Base-by-base conservation (phyloP, 1,284 basidiomycete genomes). In the Mycosarcoma mackinlayi region DNA sequence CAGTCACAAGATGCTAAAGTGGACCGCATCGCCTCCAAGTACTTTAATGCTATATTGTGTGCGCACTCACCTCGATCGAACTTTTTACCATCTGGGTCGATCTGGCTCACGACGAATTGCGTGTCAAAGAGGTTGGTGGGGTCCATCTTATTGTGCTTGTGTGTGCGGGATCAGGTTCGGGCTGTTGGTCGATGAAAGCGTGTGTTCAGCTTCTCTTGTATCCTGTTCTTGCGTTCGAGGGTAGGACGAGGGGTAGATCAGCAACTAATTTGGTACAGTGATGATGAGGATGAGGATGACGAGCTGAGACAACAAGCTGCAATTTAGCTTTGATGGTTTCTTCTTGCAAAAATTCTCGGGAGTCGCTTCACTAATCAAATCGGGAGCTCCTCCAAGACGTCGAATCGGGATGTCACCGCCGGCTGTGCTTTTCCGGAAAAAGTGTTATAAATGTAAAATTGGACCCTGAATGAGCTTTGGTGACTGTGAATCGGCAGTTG, bases 31-130 rank as follows among this genome's bases (percentile, higher is more conserved):
- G n/a, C n/a, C n/a, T n/a, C n/a, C n/a, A n/a, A n/a, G n/a, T n/a
- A n/a, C n/a, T n/a, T n/a, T n/a, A n/a, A n/a, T n/a, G n/a, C n/a
- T n/a, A n/a, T 35, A 6, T 16, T 1, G 8, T 8, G 21, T 38
- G 6, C 9, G 35, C 6, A 55, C 64, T 10, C 35, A 94, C 94
- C 94, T 89, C 94, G 86, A 84, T 97, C 94, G 76, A 96, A 97
- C 84, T 95, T 97, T 86, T 92, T 96, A 53, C 96, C 95, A 81
- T 95, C 83, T 13, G 80, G 80, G 48, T 82, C 80, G 58, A 82
- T 80, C 55, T 76, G 65, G 39, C 59, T 73, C 50, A 82, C 71
- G 53, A 74, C 67, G 39, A 82, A 81, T 46, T 80, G 78, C 41
- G 79, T 75, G 59, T 82, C 80, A 52, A 81, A 82, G 40, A 82